Percentiles rank a stretch among this genome's conserved stretches.
These are phyloP conservation scores for Pseudogymnoascus sp. DNA, from an alignment of 2,329 filamentous ascomycete species.

Conservation along the genomic window DNA sequence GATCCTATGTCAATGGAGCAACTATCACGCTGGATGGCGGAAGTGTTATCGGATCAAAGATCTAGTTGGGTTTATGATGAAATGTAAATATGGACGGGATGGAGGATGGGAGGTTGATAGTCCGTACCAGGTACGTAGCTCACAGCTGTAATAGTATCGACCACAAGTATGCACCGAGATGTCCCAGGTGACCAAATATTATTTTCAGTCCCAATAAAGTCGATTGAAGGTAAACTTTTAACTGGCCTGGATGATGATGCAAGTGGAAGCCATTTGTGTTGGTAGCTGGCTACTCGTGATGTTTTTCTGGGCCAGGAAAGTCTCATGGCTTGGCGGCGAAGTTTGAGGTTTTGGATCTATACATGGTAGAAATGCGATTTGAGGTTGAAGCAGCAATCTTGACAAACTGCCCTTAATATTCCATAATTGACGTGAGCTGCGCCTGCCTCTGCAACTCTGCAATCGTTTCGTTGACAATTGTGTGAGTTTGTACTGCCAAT, in stretches of 20 bases:
- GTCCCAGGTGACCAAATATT: not conserved
- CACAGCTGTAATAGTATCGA: not conserved
- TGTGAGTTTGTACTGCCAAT: not conserved
- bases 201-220: not conserved
- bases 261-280: not conserved
- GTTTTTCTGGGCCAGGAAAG: not conserved
- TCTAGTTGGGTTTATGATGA: constrained; percentile 27
- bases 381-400: not conserved
- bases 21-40: constrained; percentile 56
- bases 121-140: not conserved
- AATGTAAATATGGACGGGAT: not conserved
- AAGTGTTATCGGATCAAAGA: constrained; percentile 36
- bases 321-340: not conserved
- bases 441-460: not conserved
- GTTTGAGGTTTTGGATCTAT: not conserved
- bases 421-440: not conserved
- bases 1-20: constrained; percentile 57
- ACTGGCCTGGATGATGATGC: not conserved
- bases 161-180: not conserved
- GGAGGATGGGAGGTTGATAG: not conserved
- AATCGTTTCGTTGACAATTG: not conserved
- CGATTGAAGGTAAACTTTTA: not conserved
- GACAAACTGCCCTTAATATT: not conserved
- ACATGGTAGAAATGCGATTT: not conserved
- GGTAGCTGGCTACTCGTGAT: not conserved